phyloP scores from a whole-genome alignment of 768 basidiomycete genomes.

The Boletus reticulatus region DNA sequence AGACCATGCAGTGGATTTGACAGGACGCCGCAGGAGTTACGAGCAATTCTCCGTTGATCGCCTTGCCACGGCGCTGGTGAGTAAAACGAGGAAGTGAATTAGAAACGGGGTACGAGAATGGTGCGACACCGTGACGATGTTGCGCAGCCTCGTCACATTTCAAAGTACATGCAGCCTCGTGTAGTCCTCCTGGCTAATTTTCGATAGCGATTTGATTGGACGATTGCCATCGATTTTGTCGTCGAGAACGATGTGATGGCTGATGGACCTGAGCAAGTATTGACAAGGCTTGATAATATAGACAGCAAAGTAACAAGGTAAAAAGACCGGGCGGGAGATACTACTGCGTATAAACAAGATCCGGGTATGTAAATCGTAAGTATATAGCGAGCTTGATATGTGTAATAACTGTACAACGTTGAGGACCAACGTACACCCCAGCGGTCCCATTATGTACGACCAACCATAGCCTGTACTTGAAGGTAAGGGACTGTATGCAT shows the following conservation, averaged over 20 bases:
- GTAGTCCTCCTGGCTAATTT: conserved; percentile 19
- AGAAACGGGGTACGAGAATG: conserved; percentile 7
- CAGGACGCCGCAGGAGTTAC: not conserved
- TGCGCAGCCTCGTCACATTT: conserved; percentile 11
- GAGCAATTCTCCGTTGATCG: not conserved
- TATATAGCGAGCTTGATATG: conserved; percentile 6
- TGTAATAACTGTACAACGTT: conserved; percentile 3
- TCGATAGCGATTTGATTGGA: conserved; percentile 6
- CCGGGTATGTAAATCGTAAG: conserved; percentile 22
- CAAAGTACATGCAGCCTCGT: conserved; percentile 17
- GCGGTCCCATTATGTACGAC: too few species aligned
- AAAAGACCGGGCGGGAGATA: not conserved
- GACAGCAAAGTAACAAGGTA: too few species aligned
- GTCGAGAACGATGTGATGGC: too few species aligned
- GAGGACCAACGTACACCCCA: not conserved
- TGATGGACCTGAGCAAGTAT: too few species aligned
- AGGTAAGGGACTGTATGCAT: conserved; percentile 2
- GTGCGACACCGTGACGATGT: conserved; percentile 5
- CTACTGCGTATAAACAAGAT: conserved; percentile 16
- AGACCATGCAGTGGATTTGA: not conserved
- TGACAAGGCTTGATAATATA: too few species aligned
- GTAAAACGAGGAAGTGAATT: conserved; percentile 4
- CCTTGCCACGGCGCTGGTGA: not conserved
- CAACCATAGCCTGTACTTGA: conserved; percentile 23
- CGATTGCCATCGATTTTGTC: too few species aligned